Conservation (phyloP, 2,329 filamentous ascomycete species). For the Fusarium neocosmosporiellum region DNA sequence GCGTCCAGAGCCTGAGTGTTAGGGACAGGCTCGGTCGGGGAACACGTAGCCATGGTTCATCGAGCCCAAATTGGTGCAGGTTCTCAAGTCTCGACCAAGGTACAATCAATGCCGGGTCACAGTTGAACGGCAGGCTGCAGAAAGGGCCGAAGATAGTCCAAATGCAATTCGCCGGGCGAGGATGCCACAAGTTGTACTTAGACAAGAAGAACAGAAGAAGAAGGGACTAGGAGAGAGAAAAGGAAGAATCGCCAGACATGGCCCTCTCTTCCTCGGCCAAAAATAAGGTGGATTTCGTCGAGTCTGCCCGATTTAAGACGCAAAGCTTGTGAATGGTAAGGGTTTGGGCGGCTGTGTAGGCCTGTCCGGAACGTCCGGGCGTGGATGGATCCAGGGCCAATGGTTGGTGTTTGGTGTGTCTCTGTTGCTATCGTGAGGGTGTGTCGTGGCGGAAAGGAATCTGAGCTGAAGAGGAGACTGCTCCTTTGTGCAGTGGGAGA, state of each 20-base stretch:
- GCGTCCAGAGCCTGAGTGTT: slow-evolving; percentile 11
- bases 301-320: slow-evolving; percentile 19
- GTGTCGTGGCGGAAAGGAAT: background rate
- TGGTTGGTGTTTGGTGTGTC: slow-evolving; percentile 36
- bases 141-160: slow-evolving; percentile 10
- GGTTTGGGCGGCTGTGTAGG: slow-evolving; percentile 30
- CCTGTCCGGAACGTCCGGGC: slow-evolving; percentile 40
- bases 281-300: slow-evolving; percentile 33
- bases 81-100: background rate
- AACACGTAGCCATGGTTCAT: slow-evolving; percentile 24
- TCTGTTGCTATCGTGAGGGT: background rate
- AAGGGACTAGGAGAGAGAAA: slow-evolving; percentile 22
- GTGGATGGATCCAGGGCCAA: slow-evolving; percentile 37
- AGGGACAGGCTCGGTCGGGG: slow-evolving; percentile 8
- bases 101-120: background rate
- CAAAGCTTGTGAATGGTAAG: slow-evolving; percentile 21
- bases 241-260: slow-evolving; percentile 24
- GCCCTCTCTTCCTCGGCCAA: slow-evolving; percentile 22
- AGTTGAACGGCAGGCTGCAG: slow-evolving; percentile 2
- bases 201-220: slow-evolving; percentile 5
- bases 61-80: background rate
- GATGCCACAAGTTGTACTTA: slow-evolving; percentile 19
- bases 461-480: background rate
- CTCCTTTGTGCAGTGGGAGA: background rate
- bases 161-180: background rate